Base-by-base conservation (phyloP, 1,139 yeast species). In the Debaryomycetaceae sp. region DNA sequence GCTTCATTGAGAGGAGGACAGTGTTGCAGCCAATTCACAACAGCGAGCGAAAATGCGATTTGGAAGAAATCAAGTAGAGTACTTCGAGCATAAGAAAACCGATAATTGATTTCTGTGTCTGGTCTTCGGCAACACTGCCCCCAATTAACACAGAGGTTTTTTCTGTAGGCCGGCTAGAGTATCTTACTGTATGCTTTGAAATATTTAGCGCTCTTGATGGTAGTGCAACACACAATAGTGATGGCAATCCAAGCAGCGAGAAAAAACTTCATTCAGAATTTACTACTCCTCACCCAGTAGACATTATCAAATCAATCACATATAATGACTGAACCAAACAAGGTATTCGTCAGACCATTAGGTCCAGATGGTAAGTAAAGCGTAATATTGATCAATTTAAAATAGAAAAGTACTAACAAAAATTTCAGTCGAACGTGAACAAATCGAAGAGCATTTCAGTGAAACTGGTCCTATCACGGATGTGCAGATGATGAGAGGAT, bases 401-500 rank as follows among this genome's bases (percentile, higher is more conserved):
- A 38, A 17, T 20, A 9, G 31, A 13, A 24, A 37, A 41, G 36
- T 54, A 57, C 59, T 58, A 51, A 50, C 55, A 39, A 45, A 48
- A 48, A 39, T 42, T 45, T 20, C 52, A 56, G 76, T 70, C 45
- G 66, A 74, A 42, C 72, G 71, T 48, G 84, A 83, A 50, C 86
- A 83, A 57, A 66, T 86, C 45, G 82, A 83, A 65, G 87, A 80
- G 46, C 82, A 81, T 61, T 85, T 86, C 59, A 66, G 81, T 13
- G 74, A 80, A 48, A 75, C 73, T 49, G 95, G 91, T 53, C 78
- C 85, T 42, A 70, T 86, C 55, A 71, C 74, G 51, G 89, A 84
- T 57, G 81, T 84, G 44, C 83, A 83, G 62, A 66, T 85, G 57
- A 76, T 83, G 78, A 81, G 85, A 60, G 91, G 91, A 39, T 85